Percentiles rank a stretch among this genome's conserved stretches.
phyloP scores from a whole-genome alignment of 305 asterid genomes.

The Ajuga reptans region DNA sequence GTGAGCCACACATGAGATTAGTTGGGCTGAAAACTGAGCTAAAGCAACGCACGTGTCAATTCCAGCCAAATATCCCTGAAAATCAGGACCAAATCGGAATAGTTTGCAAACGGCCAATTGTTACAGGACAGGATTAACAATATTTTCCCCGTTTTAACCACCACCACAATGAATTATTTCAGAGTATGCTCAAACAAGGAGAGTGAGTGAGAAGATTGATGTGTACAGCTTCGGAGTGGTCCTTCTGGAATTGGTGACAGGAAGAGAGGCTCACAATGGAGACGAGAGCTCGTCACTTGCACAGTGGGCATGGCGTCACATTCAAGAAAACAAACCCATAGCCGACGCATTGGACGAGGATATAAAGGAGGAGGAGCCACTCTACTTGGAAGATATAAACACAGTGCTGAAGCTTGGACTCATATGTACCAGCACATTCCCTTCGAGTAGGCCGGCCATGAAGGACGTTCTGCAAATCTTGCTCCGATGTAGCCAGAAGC shows the following conservation, averaged over 20 bases:
- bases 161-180: background rate
- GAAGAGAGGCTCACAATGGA: slow-evolving; percentile 70
- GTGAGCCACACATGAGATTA: too few species aligned
- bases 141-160: too few species aligned
- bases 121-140: too few species aligned
- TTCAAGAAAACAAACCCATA: slow-evolving; percentile 41
- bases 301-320: slow-evolving; percentile 68
- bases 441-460: slow-evolving; percentile 71
- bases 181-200: slow-evolving; percentile 74
- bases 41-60: too few species aligned
- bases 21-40: too few species aligned
- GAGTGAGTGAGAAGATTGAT: slow-evolving; percentile 79
- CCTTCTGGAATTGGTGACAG: slow-evolving; percentile 70
- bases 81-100: too few species aligned
- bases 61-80: too few species aligned
- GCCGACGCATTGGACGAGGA: slow-evolving; percentile 50
- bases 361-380: slow-evolving; percentile 51
- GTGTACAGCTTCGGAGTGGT: slow-evolving; percentile 84
- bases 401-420: slow-evolving; percentile 64
- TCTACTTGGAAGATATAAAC: slow-evolving; percentile 50
- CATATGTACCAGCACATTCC: slow-evolving; percentile 51
- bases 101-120: too few species aligned
- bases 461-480: slow-evolving; percentile 57
- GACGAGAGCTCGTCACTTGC: slow-evolving; percentile 63
- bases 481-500: slow-evolving; percentile 32